Conservation (phyloP, 2,329 filamentous ascomycete genomes). For the Rhynchosporium secalis region DNA sequence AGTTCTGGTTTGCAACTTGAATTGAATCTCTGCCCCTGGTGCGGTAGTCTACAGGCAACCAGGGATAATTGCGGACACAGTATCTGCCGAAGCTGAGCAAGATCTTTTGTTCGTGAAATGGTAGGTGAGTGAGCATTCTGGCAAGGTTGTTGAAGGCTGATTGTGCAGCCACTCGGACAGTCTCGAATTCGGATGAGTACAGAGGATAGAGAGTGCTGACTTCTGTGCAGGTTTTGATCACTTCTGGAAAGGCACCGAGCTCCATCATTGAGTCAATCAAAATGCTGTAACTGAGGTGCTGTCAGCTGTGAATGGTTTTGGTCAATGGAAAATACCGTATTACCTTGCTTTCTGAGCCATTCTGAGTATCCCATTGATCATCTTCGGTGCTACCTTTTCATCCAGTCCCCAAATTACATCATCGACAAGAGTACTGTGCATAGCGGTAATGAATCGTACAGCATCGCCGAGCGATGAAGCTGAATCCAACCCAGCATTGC, state of each 20-base stretch:
- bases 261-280: slow-evolving; percentile 5
- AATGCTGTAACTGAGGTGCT: background rate
- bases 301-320: background rate
- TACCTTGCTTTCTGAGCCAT: background rate
- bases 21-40: slow-evolving; percentile 3
- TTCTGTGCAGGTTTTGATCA: slow-evolving; percentile 12
- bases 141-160: background rate
- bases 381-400: background rate
- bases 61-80: slow-evolving; percentile 9
- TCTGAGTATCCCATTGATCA: background rate
- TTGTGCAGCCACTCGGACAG: background rate
- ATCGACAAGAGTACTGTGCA: slow-evolving; percentile 8
- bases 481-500: slow-evolving; percentile 4
- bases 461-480: slow-evolving; percentile 1
- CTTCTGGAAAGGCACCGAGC: slow-evolving; percentile 11
- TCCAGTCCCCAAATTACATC: background rate
- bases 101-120: slow-evolving; percentile 9
- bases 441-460: slow-evolving; percentile 10
- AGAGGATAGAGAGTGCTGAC: slow-evolving; percentile 2
- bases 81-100: slow-evolving; percentile 3
- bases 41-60: background rate
- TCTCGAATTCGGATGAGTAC: background rate
- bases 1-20: background rate
- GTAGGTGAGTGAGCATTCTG: background rate
- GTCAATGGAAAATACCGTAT: background rate